Base-by-base conservation (phyloP, 1,284 basidiomycete genomes). In the Neotropicomus parvogracilis region DNA sequence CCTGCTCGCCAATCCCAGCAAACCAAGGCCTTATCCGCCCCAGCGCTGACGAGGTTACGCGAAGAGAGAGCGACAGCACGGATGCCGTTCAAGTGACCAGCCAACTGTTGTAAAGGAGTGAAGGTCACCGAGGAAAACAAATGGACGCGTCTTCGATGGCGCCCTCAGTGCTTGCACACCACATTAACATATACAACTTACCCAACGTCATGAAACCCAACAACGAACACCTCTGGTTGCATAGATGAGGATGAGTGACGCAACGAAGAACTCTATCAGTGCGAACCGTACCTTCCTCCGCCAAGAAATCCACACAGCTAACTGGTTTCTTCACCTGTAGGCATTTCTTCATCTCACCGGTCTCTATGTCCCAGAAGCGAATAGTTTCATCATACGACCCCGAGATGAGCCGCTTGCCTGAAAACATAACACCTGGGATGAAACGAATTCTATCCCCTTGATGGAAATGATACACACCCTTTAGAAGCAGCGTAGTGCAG, bases 171-270 rank as follows among this genome's bases (percentile, higher is more conserved):
- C 7, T n/a, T 20, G 31, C 1, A 40, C 24, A 40, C 29, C 32
- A 37, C 17, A 46, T 14, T 33, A 44, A n/a, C 11, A 36, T 17
- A 26, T 35, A 32, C 11, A 8, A 69, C 83, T 19, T 68, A 87
- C 78, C 92, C 93, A 44, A 94, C 85, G 60, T 95, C 93, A 56
- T 95, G 91, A 66, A 93, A 91, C 0, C 93, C 93, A 19, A 91
- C 90, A 10, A 91, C 91, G 52, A 95, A 87, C 2, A 95, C 87
- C 73, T 90, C 85, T 86, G 53, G 21, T 24, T 24, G 6, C 19
- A n/a, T n/a, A n/a, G n/a, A n/a, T n/a, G 31, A 50, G 34, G 14
- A 34, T 54, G 26, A 57, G 48, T 37, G 12, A 33, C 49, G 16
- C 24, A 16, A 32, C 12, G 6, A 1, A 33, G 10, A 14, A 44